phyloP scores from a whole-genome alignment of 805 yeast species.

The Candida koratica region DNA sequence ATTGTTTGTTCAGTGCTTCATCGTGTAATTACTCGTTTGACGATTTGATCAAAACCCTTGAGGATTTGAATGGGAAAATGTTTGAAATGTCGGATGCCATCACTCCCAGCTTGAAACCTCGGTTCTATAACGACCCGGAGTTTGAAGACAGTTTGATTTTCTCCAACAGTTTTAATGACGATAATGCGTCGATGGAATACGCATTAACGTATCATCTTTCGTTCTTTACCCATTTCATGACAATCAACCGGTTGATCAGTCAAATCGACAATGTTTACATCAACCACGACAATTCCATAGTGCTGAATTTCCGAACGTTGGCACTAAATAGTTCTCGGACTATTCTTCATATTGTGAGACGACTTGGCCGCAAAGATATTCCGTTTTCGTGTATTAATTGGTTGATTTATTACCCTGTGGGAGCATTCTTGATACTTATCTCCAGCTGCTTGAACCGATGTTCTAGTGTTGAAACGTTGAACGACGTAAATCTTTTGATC shows the following conservation, averaged over 20 bases:
- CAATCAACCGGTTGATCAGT: constrained; percentile 28
- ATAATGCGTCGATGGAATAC: constrained; percentile 1
- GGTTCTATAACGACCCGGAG: constrained; percentile 30
- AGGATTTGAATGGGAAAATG: constrained; percentile 28
- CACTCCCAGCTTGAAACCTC: constrained; percentile 22
- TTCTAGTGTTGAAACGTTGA: constrained; percentile 21
- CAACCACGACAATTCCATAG: constrained; percentile 18
- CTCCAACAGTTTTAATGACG: background rate
- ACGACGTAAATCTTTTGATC: constrained; percentile 30
- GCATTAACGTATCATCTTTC: constrained; percentile 24
- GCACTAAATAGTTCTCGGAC: constrained; percentile 37
- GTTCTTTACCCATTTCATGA: constrained; percentile 34
- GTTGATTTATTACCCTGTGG: constrained; percentile 29
- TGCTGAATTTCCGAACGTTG: constrained; percentile 24
- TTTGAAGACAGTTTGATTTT: constrained; percentile 17
- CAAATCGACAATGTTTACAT: constrained; percentile 10
- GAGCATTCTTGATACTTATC: constrained; percentile 29
- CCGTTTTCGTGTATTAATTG: constrained; percentile 28
- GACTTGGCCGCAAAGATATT: constrained; percentile 18
- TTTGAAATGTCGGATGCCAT: constrained; percentile 20
- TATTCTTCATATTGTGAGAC: constrained; percentile 24
- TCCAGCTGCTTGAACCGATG: constrained; percentile 31
- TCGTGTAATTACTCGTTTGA: constrained; percentile 19
- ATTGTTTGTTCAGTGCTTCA: constrained; percentile 29
- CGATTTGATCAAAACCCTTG: constrained; percentile 21